These are phyloP conservation scores for Ogataea paraovalis DNA, from an alignment of 805 yeast genomes.

Conservation along the genomic window DNA sequence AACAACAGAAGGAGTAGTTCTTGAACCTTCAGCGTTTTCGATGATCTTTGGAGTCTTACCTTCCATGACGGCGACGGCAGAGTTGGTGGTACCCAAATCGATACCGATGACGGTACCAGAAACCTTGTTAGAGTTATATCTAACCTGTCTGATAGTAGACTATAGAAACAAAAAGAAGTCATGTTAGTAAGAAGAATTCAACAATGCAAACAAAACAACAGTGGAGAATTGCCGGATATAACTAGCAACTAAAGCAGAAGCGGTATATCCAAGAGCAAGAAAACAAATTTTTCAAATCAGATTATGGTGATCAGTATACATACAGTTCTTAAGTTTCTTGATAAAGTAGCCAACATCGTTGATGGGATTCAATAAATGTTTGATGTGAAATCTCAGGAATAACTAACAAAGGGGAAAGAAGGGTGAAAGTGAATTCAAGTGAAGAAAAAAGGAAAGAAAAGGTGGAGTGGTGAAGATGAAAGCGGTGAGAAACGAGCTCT, in stretches of 20 bases:
- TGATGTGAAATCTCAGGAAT: not conserved
- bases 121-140: slow-evolving; percentile 34
- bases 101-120: slow-evolving; percentile 63
- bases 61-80: slow-evolving; percentile 76
- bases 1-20: slow-evolving; percentile 79
- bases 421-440: not conserved
- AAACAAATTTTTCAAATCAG: not conserved
- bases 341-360: slow-evolving; percentile 30
- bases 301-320: slow-evolving; percentile 10
- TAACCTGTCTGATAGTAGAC: slow-evolving; percentile 26
- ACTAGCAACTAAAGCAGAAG: not conserved
- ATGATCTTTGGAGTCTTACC: slow-evolving; percentile 61
- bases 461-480: not conserved
- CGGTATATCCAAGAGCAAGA: not conserved
- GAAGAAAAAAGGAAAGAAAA: not conserved
- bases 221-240: not conserved
- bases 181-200: slow-evolving; percentile 8
- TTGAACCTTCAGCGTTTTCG: slow-evolving; percentile 73
- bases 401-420: not conserved
- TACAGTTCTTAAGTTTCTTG: slow-evolving; percentile 32
- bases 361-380: not conserved
- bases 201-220: not conserved
- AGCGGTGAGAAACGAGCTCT: not conserved
- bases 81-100: slow-evolving; percentile 82
- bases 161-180: slow-evolving; percentile 1